Evolutionary conservation across 2,329 filamentous ascomycete species (phyloP), one percentile per base, ranked within the genome.

Genomic region (Talaromyces sp.): DNA sequence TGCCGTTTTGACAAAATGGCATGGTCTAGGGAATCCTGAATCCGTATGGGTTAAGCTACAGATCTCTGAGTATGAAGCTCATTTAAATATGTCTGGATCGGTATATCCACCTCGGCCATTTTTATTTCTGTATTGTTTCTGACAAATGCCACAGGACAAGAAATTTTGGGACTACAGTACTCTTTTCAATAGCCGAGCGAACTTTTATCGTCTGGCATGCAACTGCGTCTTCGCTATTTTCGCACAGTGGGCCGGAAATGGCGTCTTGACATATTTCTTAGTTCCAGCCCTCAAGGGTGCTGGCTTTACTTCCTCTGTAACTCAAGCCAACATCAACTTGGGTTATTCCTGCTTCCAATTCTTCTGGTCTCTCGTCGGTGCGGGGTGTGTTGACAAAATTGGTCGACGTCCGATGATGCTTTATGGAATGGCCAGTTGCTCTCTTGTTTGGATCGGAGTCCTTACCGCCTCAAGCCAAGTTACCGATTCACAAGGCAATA

Each of bases 81-180:
- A 65, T 12, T 62, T 75, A 28, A 65, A 73, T 47, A 54, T 70
- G 28, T 67, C 74, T 56, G 71, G 72, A 6, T 64, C 69, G 18
- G 84, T 36, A 36, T 16, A 36, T 16, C 12, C 34, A 3, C 31
- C 31, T 33, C 31, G 8, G 12, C 12, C 34, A 4, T 5, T 16
- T 36, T 16, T 36, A 36, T 16, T 36, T 16, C 12, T 14, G 34
- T 36, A 36, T 36, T 36, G 14, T 36, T 16, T 36, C 34, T 36
- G 34, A 36, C 34, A 36, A 36, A 36, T 36, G 14, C 34, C 14
- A 5, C 14, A 36, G 34, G 34, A 85, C 62, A 87, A 87, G 66
- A 76, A 81, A 2, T 86, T 81, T 80, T 87, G 83, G 83, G 82
- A 87, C 69, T 87, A 83, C 74, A 73, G 81, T 10, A 83, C 84